Conservation (phyloP, 2,329 filamentous ascomycete genomes). For the Fusarium sp. region DNA sequence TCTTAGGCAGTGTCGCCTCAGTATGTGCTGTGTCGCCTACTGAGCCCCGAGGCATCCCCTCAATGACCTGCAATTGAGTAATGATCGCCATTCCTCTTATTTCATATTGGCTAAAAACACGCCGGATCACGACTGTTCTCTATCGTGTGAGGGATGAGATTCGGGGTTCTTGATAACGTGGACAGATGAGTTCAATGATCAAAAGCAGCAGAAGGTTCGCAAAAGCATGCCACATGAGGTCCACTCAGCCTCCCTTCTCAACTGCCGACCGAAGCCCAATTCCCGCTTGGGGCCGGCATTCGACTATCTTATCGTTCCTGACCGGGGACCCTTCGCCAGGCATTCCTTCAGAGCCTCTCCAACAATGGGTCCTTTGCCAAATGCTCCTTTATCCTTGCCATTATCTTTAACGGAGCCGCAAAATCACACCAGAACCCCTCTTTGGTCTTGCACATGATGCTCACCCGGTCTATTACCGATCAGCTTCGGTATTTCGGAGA, state of each 20-base stretch:
- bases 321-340: not conserved
- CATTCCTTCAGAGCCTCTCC: not conserved
- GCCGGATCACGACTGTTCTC: not conserved
- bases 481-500: not conserved
- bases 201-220: not conserved
- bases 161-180: not conserved
- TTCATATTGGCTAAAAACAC: not conserved
- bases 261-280: not conserved
- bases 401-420: not conserved
- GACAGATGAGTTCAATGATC: not conserved
- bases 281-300: not conserved
- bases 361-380: not conserved
- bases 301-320: not conserved
- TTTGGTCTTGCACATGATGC: not conserved
- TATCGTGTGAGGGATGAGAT: not conserved
- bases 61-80: not conserved
- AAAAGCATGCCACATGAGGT: not conserved
- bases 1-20: not conserved
- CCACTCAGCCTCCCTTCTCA: not conserved
- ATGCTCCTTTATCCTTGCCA: not conserved
- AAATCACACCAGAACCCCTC: conserved; percentile 27
- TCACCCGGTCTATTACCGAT: not conserved
- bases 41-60: not conserved
- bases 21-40: no score
- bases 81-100: not conserved